Percentiles rank a stretch among this genome's conserved stretches.
Evolutionary conservation across 331 rosid genomes (phyloP).

Genomic region (Acacia pycnantha): DNA sequence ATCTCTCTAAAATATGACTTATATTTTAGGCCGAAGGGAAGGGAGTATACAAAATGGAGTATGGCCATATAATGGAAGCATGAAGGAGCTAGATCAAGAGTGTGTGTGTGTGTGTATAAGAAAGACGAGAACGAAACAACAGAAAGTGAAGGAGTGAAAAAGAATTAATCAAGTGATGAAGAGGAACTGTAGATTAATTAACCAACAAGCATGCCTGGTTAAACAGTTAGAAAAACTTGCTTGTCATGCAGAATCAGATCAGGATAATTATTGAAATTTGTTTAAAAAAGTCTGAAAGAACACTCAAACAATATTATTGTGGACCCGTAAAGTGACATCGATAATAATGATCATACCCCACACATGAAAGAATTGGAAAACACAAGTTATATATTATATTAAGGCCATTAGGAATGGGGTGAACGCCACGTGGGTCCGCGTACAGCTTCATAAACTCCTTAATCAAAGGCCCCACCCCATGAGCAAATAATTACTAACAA

Average conservation of each 20-base stretch:
- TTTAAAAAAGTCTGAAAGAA: background rate
- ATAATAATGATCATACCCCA: slow-evolving; percentile 11
- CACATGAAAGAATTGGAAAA: slow-evolving; percentile 5
- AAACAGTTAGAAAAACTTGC: background rate
- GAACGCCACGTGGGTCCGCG: slow-evolving; percentile 30
- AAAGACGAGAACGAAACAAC: background rate
- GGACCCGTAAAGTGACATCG: slow-evolving; percentile 11
- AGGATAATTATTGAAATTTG: slow-evolving; percentile 41
- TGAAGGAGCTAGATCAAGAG: too few species aligned
- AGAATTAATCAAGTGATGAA: background rate
- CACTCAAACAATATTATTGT: background rate
- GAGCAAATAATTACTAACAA: slow-evolving; percentile 7
- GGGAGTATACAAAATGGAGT: too few species aligned
- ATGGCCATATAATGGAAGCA: background rate
- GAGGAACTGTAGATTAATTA: background rate
- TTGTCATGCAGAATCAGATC: slow-evolving; percentile 30
- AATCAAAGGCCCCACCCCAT: slow-evolving; percentile 14
- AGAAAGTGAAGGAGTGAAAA: background rate
- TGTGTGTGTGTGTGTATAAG: too few species aligned
- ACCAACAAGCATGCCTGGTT: background rate
- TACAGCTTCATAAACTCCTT: slow-evolving; percentile 15
- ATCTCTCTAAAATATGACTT: too few species aligned
- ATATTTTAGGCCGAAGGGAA: too few species aligned
- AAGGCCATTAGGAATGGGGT: slow-evolving; percentile 2
- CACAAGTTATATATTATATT: background rate